Conservation (phyloP, 129 eudicot genomes). For the Scalesia atractyloides region DNA sequence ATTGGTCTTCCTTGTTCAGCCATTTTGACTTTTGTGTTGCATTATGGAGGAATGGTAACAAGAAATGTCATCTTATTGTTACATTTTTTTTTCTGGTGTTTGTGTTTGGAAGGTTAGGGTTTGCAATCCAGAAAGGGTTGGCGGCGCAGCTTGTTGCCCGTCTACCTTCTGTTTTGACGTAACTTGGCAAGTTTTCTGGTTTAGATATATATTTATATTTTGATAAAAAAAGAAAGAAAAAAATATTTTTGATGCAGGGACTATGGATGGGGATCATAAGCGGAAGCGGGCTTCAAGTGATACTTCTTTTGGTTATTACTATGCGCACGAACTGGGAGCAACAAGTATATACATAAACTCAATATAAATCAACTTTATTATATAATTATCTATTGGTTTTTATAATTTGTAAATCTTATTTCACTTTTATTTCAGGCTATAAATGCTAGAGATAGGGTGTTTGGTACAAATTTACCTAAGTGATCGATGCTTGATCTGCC, state of each 20-base stretch:
- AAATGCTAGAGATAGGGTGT: constrained; percentile 27
- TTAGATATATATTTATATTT: no score
- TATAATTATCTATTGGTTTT: neutral
- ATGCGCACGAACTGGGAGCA: constrained; percentile 42
- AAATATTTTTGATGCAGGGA: constrained; percentile 41
- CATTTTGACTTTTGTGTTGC: constrained; percentile 41
- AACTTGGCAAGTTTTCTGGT: no score
- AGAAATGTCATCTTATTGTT: neutral
- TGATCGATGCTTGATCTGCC: neutral
- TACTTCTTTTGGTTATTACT: constrained; percentile 35
- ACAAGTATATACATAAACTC: constrained; percentile 22
- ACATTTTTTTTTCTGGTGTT: neutral
- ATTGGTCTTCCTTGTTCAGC: constrained; percentile 48
- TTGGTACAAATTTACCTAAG: constrained; percentile 12
- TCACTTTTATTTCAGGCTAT: constrained; percentile 27
- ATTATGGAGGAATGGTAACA: constrained; percentile 46
- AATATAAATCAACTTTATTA: neutral
- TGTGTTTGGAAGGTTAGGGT: no score
- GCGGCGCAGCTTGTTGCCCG: no score
- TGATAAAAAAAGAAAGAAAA: no score
- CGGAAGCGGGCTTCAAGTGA: constrained; percentile 45
- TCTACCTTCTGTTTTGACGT: no score
- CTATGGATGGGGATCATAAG: constrained; percentile 52
- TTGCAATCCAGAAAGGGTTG: no score
- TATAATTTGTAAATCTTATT: neutral